Percentiles rank a stretch among this genome's conserved stretches.
Evolutionary conservation across 345 rosid species (phyloP).

Genomic region (Eucalyptus pauciflora): DNA sequence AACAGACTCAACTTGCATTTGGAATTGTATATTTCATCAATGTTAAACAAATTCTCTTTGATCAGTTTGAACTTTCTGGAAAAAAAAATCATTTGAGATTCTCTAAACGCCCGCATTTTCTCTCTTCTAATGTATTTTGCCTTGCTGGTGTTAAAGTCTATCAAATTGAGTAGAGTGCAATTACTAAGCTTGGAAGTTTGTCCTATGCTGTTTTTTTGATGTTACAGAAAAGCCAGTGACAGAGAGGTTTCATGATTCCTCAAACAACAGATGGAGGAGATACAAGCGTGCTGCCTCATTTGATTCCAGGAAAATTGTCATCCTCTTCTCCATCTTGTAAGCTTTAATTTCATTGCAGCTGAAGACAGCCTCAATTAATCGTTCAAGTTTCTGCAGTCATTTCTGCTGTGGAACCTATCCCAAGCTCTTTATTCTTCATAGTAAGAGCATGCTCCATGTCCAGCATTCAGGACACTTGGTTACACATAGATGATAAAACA

Average conservation of each 20-base stretch:
- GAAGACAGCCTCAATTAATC: background rate
- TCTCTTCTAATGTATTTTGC: background rate
- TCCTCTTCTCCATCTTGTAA: slow-evolving; percentile 85
- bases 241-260: slow-evolving; percentile 54
- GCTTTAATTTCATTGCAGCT: slow-evolving; percentile 1
- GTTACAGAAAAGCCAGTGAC: slow-evolving; percentile 38
- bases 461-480: background rate
- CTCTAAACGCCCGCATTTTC: background rate
- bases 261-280: slow-evolving; percentile 78
- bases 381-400: background rate
- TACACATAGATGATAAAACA: background rate
- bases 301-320: slow-evolving; percentile 79
- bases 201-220: background rate
- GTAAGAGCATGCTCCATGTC: background rate
- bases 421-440: background rate
- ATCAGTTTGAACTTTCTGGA: background rate
- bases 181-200: background rate
- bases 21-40: background rate
- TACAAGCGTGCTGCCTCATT: slow-evolving; percentile 77
- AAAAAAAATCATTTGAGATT: background rate
- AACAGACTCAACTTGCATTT: background rate
- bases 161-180: background rate
- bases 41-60: background rate
- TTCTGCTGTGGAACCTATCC: background rate
- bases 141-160: background rate